phyloP scores from a whole-genome alignment of 495 filamentous ascomycete genomes.

The Tuber umbilicatum region DNA sequence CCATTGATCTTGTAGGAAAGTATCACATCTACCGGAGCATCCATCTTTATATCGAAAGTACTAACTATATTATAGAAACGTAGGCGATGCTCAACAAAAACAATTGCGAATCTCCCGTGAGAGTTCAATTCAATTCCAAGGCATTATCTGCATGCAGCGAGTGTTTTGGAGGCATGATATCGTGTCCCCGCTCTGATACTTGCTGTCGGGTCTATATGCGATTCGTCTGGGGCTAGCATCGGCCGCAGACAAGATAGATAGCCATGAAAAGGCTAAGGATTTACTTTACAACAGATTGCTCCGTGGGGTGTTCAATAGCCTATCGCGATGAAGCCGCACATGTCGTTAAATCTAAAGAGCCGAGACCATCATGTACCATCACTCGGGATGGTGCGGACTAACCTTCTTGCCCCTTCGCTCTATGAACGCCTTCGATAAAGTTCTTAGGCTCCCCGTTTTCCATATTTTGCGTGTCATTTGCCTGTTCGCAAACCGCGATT shows the following conservation, averaged over 20 bases:
- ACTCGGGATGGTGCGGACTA: neutral
- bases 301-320: neutral
- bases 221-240: neutral
- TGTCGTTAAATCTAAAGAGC: neutral
- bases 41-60: neutral
- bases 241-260: neutral
- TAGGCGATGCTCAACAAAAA: neutral
- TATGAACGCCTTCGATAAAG: neutral
- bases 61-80: neutral
- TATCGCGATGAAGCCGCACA: neutral
- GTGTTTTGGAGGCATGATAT: neutral
- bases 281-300: neutral
- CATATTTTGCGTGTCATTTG: neutral
- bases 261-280: neutral
- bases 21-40: neutral
- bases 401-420: neutral
- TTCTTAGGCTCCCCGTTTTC: neutral
- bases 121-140: neutral
- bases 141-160: neutral
- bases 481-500: neutral
- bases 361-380: neutral
- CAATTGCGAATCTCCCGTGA: neutral
- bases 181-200: neutral
- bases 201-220: neutral
- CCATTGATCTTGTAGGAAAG: neutral